Evolutionary conservation across 805 yeast genomes (phyloP).

Genomic region (Nakazawaea laoshanensis): DNA sequence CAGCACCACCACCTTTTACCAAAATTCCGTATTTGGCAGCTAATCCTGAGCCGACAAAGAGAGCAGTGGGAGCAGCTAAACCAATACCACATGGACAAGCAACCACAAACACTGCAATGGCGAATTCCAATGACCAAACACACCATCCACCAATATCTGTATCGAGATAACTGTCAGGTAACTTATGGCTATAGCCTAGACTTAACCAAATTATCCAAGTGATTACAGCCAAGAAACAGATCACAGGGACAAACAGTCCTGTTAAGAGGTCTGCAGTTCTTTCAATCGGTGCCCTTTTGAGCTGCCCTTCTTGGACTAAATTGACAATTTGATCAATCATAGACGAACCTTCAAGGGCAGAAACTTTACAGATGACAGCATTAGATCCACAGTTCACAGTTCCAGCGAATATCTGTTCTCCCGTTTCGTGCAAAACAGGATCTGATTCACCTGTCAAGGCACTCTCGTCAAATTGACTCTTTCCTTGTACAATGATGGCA

Average conservation of each 20-base stretch:
- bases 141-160: slow-evolving; percentile 68
- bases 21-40: slow-evolving; percentile 73
- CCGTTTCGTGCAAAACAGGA: slow-evolving; percentile 47
- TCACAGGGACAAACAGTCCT: slow-evolving; percentile 66
- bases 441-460: slow-evolving; percentile 55
- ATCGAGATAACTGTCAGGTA: slow-evolving; percentile 51
- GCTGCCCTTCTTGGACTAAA: slow-evolving; percentile 66
- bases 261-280: slow-evolving; percentile 61
- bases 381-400: slow-evolving; percentile 56
- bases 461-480: slow-evolving; percentile 48
- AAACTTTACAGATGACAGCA: slow-evolving; percentile 44
- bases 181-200: slow-evolving; percentile 42
- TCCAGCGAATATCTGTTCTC: slow-evolving; percentile 68
- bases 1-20: slow-evolving; percentile 76
- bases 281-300: slow-evolving; percentile 67
- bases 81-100: slow-evolving; percentile 88
- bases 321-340: slow-evolving; percentile 61
- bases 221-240: slow-evolving; percentile 46
- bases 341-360: slow-evolving; percentile 55
- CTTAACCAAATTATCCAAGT: slow-evolving; percentile 68
- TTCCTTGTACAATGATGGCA: slow-evolving; percentile 39
- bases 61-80: slow-evolving; percentile 77
- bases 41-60: slow-evolving; percentile 71
- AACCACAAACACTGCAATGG: slow-evolving; percentile 72
- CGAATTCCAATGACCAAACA: slow-evolving; percentile 70